Percentiles rank a stretch among this genome's conserved stretches.
Conservation (phyloP, 305 asterid species). For the Solanum hybrid region DNA sequence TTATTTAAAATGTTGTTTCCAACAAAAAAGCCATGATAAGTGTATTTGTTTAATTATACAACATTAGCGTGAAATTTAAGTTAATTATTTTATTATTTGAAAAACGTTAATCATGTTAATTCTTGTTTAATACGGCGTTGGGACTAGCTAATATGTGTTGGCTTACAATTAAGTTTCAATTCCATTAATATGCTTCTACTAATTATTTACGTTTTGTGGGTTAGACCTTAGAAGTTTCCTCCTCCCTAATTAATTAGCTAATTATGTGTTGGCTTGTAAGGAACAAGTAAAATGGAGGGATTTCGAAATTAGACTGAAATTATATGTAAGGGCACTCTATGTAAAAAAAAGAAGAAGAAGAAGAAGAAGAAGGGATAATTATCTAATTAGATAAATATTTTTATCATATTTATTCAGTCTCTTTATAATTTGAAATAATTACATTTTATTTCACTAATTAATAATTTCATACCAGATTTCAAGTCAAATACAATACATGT, state of each 20-base stretch:
- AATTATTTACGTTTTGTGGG: background rate
- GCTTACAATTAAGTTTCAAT: background rate
- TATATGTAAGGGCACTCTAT: background rate
- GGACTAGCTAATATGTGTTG: background rate
- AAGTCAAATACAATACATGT: background rate
- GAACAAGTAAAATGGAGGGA: background rate
- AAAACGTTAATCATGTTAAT: background rate
- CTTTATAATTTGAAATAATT: too few relatives aligned
- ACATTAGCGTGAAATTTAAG: background rate
- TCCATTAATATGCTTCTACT: background rate
- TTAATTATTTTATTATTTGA: background rate
- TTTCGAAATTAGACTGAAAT: background rate
- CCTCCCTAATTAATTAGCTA: background rate
- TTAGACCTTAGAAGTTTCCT: background rate
- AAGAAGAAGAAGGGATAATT: background rate
- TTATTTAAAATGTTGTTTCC: background rate
- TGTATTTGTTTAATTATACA: background rate
- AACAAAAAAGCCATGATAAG: background rate
- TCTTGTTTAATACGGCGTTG: background rate
- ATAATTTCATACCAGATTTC: background rate
- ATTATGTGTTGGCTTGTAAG: background rate
- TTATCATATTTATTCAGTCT: background rate
- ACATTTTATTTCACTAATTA: background rate
- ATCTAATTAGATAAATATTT: too few relatives aligned
- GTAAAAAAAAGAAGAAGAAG: background rate